Evolutionary conservation across 164 flowering plant genomes (phyloP).

Genomic region (Cinnamomum chago): DNA sequence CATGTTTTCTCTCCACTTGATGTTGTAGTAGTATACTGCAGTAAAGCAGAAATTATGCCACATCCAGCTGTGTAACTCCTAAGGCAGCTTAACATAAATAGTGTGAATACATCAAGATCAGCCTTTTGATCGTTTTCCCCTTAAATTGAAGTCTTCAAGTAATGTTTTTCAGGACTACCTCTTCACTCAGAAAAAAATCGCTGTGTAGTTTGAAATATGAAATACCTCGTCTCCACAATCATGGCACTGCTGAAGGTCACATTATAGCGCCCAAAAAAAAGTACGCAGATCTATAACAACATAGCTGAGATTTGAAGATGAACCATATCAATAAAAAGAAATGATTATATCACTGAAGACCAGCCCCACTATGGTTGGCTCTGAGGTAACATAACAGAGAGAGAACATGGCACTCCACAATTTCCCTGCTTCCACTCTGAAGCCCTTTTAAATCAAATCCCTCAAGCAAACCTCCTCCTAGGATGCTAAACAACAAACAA

Average conservation of each 20-base stretch:
- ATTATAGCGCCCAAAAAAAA: not conserved
- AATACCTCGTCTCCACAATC: conserved; percentile 66
- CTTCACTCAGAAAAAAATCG: conserved; percentile 42
- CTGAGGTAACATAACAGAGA: not conserved
- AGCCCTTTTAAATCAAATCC: too few relatives aligned
- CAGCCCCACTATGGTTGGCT: not conserved
- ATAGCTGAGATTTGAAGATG: not conserved
- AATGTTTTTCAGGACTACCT: conserved; percentile 24
- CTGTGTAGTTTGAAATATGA: conserved; percentile 47
- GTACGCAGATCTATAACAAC: not conserved
- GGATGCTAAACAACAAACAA: too few relatives aligned
- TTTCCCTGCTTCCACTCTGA: not conserved
- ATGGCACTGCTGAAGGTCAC: not conserved
- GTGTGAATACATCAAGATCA: not conserved
- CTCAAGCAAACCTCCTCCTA: too few relatives aligned
- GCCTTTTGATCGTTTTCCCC: not conserved
- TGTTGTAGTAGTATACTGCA: too few relatives aligned
- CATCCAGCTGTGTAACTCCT: not conserved
- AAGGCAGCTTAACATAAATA: not conserved
- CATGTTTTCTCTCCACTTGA: too few relatives aligned
- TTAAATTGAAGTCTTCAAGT: not conserved
- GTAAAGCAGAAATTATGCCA: too few relatives aligned
- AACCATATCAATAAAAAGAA: not conserved
- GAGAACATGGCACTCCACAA: not conserved
- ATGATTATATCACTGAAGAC: not conserved